Percentiles rank a stretch among this genome's conserved stretches.
Conservation (phyloP, 805 yeast species). For the Cephaloascus albidus region DNA sequence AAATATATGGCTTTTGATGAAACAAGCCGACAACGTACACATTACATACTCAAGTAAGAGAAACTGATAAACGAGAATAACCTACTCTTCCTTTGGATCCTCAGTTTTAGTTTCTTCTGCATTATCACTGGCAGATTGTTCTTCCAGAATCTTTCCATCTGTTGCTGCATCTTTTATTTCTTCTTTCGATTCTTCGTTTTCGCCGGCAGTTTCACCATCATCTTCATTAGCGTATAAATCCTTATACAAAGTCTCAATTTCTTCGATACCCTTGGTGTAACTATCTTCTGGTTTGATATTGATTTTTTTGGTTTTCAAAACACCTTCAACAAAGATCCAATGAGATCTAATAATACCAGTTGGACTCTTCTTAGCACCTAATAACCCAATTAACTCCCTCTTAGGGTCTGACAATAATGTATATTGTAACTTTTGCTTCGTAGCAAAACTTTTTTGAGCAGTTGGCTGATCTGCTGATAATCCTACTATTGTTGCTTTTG, state of each 20-base stretch:
- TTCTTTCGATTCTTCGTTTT: slow-evolving; percentile 2
- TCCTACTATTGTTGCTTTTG: slow-evolving; percentile 62
- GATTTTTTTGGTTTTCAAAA: slow-evolving; percentile 42
- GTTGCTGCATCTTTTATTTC: not conserved
- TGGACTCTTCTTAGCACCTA: slow-evolving; percentile 82
- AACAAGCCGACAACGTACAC: too few relatives aligned
- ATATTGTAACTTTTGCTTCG: slow-evolving; percentile 66
- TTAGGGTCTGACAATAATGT: slow-evolving; percentile 71
- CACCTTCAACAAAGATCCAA: slow-evolving; percentile 80
- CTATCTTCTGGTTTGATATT: slow-evolving; percentile 54
- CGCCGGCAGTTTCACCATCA: slow-evolving; percentile 4
- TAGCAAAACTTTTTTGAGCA: slow-evolving; percentile 68
- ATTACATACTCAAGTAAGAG: too few relatives aligned
- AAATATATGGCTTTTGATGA: too few relatives aligned
- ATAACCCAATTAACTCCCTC: slow-evolving; percentile 52
- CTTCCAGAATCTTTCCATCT: not conserved
- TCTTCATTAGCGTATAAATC: too few relatives aligned
- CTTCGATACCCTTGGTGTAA: slow-evolving; percentile 47
- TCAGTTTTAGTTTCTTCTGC: too few relatives aligned
- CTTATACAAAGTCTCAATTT: slow-evolving; percentile 35
- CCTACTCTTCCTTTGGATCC: too few relatives aligned
- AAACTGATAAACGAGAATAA: too few relatives aligned
- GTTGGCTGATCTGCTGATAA: slow-evolving; percentile 74
- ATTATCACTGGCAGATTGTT: too few relatives aligned
- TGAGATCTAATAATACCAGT: slow-evolving; percentile 81